Percentiles rank a stretch among this genome's conserved stretches.
These are phyloP conservation scores for Clitopilus passeckerianus DNA, from an alignment of 768 basidiomycete species.

Conservation along the genomic window DNA sequence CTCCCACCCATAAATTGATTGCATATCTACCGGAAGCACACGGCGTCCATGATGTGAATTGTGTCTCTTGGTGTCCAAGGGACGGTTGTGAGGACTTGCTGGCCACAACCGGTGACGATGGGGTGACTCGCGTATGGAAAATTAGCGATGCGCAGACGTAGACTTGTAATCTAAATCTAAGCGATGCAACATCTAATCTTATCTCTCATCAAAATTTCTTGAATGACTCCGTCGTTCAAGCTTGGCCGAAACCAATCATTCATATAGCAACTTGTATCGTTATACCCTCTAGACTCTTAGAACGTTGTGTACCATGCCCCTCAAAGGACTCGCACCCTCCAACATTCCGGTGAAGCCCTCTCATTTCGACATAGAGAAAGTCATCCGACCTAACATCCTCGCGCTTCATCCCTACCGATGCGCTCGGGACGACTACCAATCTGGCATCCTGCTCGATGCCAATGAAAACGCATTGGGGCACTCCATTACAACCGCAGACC, in stretches of 20 bases:
- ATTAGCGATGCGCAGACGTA: slow-evolving; percentile 14
- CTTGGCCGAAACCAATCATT: background rate
- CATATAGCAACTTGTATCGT: background rate
- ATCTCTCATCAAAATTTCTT: slow-evolving; percentile 5
- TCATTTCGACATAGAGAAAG: slow-evolving; percentile 81
- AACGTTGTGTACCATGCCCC: slow-evolving; percentile 40
- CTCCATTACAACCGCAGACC: slow-evolving; percentile 46
- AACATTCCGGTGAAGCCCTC: slow-evolving; percentile 46
- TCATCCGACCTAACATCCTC: slow-evolving; percentile 93
- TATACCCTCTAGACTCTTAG: background rate
- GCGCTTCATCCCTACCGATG: slow-evolving; percentile 90
- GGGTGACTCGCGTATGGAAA: slow-evolving; percentile 76
- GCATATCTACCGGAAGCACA: slow-evolving; percentile 64
- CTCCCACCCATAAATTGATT: slow-evolving; percentile 43
- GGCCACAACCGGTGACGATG: slow-evolving; percentile 87
- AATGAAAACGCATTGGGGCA: slow-evolving; percentile 97
- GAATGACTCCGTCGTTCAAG: slow-evolving; percentile 2
- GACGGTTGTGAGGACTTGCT: slow-evolving; percentile 60
- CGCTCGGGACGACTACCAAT: slow-evolving; percentile 91
- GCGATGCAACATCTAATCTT: slow-evolving; percentile 10
- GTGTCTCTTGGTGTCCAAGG: slow-evolving; percentile 78
- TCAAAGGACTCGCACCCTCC: slow-evolving; percentile 53
- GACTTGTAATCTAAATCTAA: background rate
- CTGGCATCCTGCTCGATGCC: slow-evolving; percentile 91
- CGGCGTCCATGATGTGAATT: slow-evolving; percentile 81